Percentiles rank a stretch among this genome's conserved stretches.
phyloP scores from a whole-genome alignment of 1,284 basidiomycete genomes.

The Gastroboletus turbinatus region DNA sequence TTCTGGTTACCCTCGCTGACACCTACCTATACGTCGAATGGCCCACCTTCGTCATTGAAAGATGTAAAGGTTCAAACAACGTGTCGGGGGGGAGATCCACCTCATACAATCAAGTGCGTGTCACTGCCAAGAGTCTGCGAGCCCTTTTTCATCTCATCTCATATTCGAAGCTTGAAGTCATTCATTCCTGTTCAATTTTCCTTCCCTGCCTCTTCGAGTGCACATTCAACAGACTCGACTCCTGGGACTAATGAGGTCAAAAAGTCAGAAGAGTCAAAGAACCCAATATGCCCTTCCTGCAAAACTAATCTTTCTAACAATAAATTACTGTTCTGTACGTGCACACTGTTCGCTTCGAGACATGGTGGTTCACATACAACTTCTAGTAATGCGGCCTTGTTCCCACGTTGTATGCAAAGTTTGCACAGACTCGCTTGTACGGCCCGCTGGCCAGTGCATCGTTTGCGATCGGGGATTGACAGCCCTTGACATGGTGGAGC shows the following conservation, averaged over 20 bases:
- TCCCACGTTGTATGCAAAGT: constrained; percentile 86
- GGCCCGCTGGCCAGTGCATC: constrained; percentile 73
- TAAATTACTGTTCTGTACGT: constrained; percentile 66
- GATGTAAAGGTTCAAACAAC: constrained; percentile 85
- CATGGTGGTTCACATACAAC: not conserved
- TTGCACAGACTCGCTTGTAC: constrained; percentile 81
- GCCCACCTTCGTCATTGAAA: constrained; percentile 63
- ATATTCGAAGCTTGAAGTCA: constrained; percentile 60
- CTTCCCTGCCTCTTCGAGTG: constrained; percentile 40
- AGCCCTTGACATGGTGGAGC: constrained; percentile 70
- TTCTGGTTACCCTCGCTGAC: constrained; percentile 93
- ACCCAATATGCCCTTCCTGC: constrained; percentile 86
- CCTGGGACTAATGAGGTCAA: constrained; percentile 40
- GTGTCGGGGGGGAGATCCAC: constrained; percentile 74
- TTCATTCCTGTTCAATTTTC: constrained; percentile 77
- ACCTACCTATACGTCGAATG: constrained; percentile 68
- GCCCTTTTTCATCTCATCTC: constrained; percentile 1
- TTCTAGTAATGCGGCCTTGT: constrained; percentile 71
- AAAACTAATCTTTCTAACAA: constrained; percentile 84
- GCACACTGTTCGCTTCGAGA: not conserved
- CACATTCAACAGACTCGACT: constrained; percentile 43
- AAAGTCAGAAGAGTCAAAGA: constrained; percentile 48
- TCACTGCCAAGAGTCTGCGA: not conserved
- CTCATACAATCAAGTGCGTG: constrained; percentile 73
- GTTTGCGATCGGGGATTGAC: constrained; percentile 70